Conservation (phyloP, 768 basidiomycete species). For the Mycena metata region DNA sequence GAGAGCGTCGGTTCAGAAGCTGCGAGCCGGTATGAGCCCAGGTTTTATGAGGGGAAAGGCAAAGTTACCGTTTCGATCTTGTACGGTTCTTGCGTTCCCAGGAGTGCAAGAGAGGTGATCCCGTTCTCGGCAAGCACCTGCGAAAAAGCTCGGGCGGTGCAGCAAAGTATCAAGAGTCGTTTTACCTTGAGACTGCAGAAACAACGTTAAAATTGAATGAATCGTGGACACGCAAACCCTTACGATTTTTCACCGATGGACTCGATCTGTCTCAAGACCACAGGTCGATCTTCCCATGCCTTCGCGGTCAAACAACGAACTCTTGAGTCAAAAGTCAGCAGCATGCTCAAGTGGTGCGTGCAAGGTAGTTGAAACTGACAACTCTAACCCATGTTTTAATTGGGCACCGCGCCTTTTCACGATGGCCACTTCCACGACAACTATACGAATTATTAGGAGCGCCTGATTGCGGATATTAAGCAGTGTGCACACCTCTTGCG, state of each 20-base stretch:
- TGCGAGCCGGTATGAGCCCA: slow-evolving; percentile 44
- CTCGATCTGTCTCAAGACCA: slow-evolving; percentile 88
- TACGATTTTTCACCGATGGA: slow-evolving; percentile 95
- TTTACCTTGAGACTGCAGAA: slow-evolving; percentile 50
- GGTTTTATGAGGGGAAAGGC: slow-evolving; percentile 3
- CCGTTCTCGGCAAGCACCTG: slow-evolving; percentile 84
- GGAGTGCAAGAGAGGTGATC: slow-evolving; percentile 69
- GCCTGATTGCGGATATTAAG: not conserved
- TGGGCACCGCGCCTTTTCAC: slow-evolving; percentile 74
- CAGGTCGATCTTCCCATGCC: slow-evolving; percentile 92
- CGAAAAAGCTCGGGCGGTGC: not conserved
- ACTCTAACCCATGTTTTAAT: slow-evolving; percentile 79
- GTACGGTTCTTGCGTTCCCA: slow-evolving; percentile 69
- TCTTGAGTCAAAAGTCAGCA: slow-evolving; percentile 52
- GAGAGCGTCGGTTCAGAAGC: slow-evolving; percentile 81
- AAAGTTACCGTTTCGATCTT: slow-evolving; percentile 72
- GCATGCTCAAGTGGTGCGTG: not conserved
- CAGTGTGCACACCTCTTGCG: slow-evolving; percentile 67
- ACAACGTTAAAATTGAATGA: slow-evolving; percentile 3
- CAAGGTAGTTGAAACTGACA: slow-evolving; percentile 60
- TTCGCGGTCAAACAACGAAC: slow-evolving; percentile 84
- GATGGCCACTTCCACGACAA: slow-evolving; percentile 82
- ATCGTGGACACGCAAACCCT: slow-evolving; percentile 43
- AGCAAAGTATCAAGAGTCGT: not conserved
- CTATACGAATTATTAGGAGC: slow-evolving; percentile 52